phyloP scores from a whole-genome alignment of 2,329 filamentous ascomycete genomes.

The Phialophora macrospora region DNA sequence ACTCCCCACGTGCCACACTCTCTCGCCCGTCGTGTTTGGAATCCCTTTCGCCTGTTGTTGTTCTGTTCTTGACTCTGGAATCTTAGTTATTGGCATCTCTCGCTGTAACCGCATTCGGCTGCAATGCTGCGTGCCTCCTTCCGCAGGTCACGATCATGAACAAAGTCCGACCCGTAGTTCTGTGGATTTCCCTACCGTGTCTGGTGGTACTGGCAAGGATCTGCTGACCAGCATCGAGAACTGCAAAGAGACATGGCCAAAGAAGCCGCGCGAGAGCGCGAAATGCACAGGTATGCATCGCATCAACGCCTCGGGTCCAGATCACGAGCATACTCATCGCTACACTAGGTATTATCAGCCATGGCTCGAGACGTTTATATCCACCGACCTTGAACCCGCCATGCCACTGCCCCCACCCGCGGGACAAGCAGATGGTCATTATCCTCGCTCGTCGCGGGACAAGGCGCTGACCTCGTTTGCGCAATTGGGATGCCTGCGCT shows the following conservation, averaged over 20 bases:
- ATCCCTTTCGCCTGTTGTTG: neutral
- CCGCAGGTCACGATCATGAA: neutral
- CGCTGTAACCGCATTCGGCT: neutral
- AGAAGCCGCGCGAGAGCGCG: conserved; percentile 35
- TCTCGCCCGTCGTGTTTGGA: neutral
- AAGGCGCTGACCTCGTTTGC: conserved; percentile 56
- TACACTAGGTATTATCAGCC: conserved; percentile 32
- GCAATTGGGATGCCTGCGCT: conserved; percentile 54
- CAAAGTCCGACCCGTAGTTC: neutral
- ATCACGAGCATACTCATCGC: neutral
- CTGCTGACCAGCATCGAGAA: neutral
- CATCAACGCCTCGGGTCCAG: neutral
- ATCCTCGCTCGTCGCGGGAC: conserved; percentile 42
- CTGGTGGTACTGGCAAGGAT: neutral
- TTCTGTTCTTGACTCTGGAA: neutral
- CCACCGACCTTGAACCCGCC: conserved; percentile 34
- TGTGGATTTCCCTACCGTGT: neutral
- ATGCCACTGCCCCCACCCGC: conserved; percentile 22
- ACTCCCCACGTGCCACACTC: neutral
- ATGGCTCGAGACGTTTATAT: conserved; percentile 39
- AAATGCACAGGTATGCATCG: conserved; percentile 32
- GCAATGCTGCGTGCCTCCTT: neutral
- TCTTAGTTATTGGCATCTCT: neutral
- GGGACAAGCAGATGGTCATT: conserved; percentile 23
- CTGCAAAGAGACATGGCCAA: conserved; percentile 26